These are phyloP conservation scores for Paramecium primaurelia DNA, from an alignment of 73 alveolate species.

Conservation along the genomic window DNA sequence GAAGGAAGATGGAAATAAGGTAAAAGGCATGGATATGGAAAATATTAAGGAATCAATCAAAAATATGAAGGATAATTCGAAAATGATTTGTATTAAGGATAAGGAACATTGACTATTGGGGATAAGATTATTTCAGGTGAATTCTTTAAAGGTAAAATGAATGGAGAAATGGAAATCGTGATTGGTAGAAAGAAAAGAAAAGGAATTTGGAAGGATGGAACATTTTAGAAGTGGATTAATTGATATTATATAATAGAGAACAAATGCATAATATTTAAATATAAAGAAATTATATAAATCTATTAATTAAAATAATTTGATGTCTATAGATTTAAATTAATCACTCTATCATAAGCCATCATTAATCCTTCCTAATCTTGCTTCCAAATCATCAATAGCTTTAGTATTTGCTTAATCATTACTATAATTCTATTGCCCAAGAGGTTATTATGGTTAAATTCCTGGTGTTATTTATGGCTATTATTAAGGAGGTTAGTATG, in stretches of 20 bases:
- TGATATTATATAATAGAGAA: neutral
- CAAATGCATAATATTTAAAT: too few species aligned
- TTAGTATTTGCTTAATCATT: neutral
- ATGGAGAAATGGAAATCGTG: neutral
- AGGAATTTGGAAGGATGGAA: conserved; percentile 16
- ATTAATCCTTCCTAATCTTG: neutral
- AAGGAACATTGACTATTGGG: neutral
- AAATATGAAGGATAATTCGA: neutral
- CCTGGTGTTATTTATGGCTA: neutral
- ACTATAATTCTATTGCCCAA: neutral
- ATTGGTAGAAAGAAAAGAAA: neutral
- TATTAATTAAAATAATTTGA: neutral
- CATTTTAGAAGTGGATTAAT: neutral
- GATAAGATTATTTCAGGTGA: neutral
- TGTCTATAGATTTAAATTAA: neutral
- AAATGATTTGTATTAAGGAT: neutral
- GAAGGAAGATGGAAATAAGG: conserved; percentile 50
- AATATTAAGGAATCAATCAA: neutral
- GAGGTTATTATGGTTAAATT: neutral
- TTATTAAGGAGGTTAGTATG: neutral
- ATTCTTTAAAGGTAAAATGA: neutral
- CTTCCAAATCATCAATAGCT: conserved; percentile 31
- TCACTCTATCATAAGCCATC: neutral
- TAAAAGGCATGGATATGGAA: conserved; percentile 52
- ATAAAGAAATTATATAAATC: too few species aligned